Conservation (phyloP, 805 yeast species). For the Yamadazyma kitorensis region DNA sequence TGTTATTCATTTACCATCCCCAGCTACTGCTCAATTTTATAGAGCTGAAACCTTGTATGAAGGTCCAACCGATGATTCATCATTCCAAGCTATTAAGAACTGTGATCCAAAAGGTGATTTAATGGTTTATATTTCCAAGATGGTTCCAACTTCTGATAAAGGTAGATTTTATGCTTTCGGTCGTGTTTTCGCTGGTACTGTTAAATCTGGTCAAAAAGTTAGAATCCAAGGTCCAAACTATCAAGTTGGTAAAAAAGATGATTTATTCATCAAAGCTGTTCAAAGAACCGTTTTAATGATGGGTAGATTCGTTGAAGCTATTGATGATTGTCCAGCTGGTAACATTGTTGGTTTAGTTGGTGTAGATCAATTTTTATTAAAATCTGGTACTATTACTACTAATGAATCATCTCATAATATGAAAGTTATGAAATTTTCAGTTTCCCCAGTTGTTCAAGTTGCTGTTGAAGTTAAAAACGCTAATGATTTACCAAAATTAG, state of each 20-base stretch:
- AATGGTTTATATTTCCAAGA: slow-evolving; percentile 99
- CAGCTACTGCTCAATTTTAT: slow-evolving; percentile 98
- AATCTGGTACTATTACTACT: slow-evolving; percentile 99
- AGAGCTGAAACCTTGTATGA: slow-evolving; percentile 99
- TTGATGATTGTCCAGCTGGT: slow-evolving; percentile 99
- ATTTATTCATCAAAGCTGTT: slow-evolving; percentile 92
- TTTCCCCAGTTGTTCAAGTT: slow-evolving; percentile 99
- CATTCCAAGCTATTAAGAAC: slow-evolving; percentile 89
- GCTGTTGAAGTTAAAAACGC: slow-evolving; percentile 99
- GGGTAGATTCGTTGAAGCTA: slow-evolving; percentile 98
- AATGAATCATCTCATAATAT: slow-evolving; percentile 96
- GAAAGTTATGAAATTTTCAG: slow-evolving; percentile 99
- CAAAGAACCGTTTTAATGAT: slow-evolving; percentile 99
- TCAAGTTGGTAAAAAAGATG: slow-evolving; percentile 97
- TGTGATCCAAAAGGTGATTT: slow-evolving; percentile 98
- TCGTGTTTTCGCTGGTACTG: slow-evolving; percentile 99
- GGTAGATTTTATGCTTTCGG: slow-evolving; percentile 99
- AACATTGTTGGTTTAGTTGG: slow-evolving; percentile 99
- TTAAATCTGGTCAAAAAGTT: slow-evolving; percentile 97
- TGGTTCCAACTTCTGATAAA: slow-evolving; percentile 99
- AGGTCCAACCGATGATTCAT: slow-evolving; percentile 95
- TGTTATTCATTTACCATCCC: slow-evolving; percentile 97
- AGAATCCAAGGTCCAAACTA: slow-evolving; percentile 99
- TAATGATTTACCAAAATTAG: slow-evolving; percentile 98
- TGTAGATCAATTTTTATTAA: slow-evolving; percentile 99